Evolutionary conservation across 2,329 filamentous ascomycete genomes (phyloP).

Genomic region (Pseudogymnoascus sp.): DNA sequence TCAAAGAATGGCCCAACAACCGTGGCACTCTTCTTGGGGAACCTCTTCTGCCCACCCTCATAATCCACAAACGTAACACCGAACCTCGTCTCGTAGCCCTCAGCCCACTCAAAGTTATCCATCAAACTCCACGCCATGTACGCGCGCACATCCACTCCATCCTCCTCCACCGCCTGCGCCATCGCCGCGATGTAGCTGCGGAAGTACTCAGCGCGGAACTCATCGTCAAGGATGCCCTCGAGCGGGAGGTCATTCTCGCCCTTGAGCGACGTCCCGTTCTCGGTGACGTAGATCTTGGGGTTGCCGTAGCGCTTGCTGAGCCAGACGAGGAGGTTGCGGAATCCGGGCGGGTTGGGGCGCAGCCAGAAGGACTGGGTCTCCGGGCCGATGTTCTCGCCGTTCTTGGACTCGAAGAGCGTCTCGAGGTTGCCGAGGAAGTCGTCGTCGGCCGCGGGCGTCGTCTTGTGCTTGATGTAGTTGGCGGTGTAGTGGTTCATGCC

Average conservation of each 20-base stretch:
- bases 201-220: constrained; percentile 76
- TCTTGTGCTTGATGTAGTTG: constrained; percentile 72
- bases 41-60: constrained; percentile 65
- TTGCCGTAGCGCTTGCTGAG: constrained; percentile 65
- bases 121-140: constrained; percentile 85
- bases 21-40: constrained; percentile 76
- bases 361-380: constrained; percentile 81
- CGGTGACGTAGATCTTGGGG: constrained; percentile 78
- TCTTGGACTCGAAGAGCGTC: constrained; percentile 60
- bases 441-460: constrained; percentile 47
- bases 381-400: constrained; percentile 64
- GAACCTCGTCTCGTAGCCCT: constrained; percentile 80
- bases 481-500: constrained; percentile 93
- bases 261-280: constrained; percentile 80
- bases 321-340: constrained; percentile 70
- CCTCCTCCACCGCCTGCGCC: constrained; percentile 60
- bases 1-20: constrained; percentile 64
- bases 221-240: constrained; percentile 67
- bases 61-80: constrained; percentile 82
- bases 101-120: constrained; percentile 54
- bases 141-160: constrained; percentile 69
- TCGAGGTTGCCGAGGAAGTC: constrained; percentile 74
- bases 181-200: constrained; percentile 67
- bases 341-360: constrained; percentile 64
- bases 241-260: constrained; percentile 68